These are phyloP conservation scores for Dactylellina haptotyla DNA, from an alignment of 2,329 filamentous ascomycete species.

Conservation along the genomic window DNA sequence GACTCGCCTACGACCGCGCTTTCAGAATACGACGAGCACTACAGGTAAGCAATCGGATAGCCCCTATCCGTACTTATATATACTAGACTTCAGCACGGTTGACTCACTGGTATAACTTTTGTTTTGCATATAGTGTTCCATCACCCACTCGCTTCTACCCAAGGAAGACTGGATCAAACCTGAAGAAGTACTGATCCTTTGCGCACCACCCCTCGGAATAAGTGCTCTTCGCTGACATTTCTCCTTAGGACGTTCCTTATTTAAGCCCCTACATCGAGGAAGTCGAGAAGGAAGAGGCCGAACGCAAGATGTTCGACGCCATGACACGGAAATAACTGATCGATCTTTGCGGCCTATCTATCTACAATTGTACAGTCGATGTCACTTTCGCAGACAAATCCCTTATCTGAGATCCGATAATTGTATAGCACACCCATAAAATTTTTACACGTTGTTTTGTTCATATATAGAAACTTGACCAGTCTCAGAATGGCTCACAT, in stretches of 20 bases:
- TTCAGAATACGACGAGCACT: conserved; percentile 96
- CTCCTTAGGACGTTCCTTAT: conserved; percentile 71
- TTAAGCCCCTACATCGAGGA: conserved; percentile 74
- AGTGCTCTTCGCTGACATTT: conserved; percentile 53
- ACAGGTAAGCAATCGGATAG: conserved; percentile 69
- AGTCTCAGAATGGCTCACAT: too few relatives aligned
- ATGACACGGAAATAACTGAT: conserved; percentile 61
- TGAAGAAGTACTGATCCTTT: conserved; percentile 68
- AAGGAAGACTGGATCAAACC: conserved; percentile 74
- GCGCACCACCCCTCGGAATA: background rate
- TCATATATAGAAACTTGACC: too few relatives aligned
- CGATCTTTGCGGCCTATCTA: background rate
- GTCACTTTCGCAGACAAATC: conserved; percentile 9
- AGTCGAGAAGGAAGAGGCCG: conserved; percentile 73
- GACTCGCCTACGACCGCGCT: conserved; percentile 94
- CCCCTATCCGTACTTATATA: background rate
- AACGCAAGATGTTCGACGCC: conserved; percentile 75
- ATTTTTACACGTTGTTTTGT: background rate
- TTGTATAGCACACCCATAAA: conserved; percentile 29
- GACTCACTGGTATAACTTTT: background rate
- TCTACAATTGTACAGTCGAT: background rate
- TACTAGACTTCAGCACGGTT: background rate
- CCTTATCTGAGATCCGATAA: conserved; percentile 21
- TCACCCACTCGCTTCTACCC: conserved; percentile 73
- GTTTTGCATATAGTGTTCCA: conserved; percentile 67